A percentile compares a stretch with the other conserved stretches of the same genome.
phyloP scores from a whole-genome alignment of 805 yeast species.

The Candida pseudoglaebosa region DNA sequence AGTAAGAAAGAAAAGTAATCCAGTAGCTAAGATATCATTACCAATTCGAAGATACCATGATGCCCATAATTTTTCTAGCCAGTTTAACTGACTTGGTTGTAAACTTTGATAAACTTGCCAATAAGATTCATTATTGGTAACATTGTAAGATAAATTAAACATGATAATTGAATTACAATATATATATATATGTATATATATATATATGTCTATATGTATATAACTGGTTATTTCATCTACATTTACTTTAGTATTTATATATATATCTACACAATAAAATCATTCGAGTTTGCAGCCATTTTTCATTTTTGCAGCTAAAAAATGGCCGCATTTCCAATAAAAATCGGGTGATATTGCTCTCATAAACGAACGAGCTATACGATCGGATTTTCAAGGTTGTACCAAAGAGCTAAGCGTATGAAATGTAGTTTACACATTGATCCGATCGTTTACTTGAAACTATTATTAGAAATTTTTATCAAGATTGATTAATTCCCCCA shows the following conservation, averaged over 20 bases:
- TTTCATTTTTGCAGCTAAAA: neutral
- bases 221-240: no score
- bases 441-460: no score
- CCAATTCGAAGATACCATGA: slow-evolving; percentile 79
- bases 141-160: neutral
- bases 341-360: neutral
- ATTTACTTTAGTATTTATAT: no score
- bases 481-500: neutral
- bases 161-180: no score
- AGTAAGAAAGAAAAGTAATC: slow-evolving; percentile 70
- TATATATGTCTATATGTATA: no score
- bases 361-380: neutral
- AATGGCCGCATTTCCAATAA: neutral
- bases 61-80: slow-evolving; percentile 78
- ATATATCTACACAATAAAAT: no score
- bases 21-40: slow-evolving; percentile 91
- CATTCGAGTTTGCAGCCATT: slow-evolving; percentile 1
- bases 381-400: no score
- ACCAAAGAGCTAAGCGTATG: no score
- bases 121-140: neutral
- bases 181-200: no score
- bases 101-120: slow-evolving; percentile 5
- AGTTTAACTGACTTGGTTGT: slow-evolving; percentile 1
- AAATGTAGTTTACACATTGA: no score
- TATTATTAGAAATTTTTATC: no score